Conservation (phyloP, 176 grass and related monocot genomes). For the Triticum turgidum region DNA sequence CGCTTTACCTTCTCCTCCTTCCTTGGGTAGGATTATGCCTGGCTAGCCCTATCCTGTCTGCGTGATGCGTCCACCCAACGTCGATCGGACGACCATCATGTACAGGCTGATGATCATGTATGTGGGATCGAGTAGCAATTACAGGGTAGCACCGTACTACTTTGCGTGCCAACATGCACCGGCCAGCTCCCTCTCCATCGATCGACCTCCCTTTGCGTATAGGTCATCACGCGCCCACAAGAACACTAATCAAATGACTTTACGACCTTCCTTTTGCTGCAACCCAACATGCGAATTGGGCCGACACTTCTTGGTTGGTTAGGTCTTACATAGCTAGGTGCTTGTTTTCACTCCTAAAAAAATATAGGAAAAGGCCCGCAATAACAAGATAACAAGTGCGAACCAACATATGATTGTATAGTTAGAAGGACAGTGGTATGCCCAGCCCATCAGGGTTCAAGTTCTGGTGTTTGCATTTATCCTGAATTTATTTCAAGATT, state of each 20-base stretch:
- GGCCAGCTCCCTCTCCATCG: neutral
- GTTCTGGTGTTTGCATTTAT: no score
- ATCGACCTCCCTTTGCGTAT: neutral
- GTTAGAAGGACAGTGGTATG: no score
- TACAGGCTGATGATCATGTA: no score
- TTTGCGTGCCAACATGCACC: neutral
- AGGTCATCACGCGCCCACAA: constrained; percentile 36
- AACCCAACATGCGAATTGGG: constrained; percentile 7
- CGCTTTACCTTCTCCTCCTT: neutral
- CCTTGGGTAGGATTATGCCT: neutral
- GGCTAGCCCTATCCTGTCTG: neutral
- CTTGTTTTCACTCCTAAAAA: neutral
- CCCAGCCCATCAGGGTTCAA: no score
- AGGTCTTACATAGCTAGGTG: neutral
- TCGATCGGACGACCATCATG: neutral
- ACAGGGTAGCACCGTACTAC: neutral
- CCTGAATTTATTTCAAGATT: no score
- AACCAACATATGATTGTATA: no score
- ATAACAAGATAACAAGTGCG: no score
- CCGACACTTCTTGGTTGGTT: constrained; percentile 25
- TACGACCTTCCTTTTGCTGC: neutral
- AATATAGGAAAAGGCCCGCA: no score
- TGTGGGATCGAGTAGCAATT: neutral
- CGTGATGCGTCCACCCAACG: neutral
- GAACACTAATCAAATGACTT: constrained; percentile 39